phyloP scores from a whole-genome alignment of 2,329 filamentous ascomycete genomes.

The Diaporthe humulicola region DNA sequence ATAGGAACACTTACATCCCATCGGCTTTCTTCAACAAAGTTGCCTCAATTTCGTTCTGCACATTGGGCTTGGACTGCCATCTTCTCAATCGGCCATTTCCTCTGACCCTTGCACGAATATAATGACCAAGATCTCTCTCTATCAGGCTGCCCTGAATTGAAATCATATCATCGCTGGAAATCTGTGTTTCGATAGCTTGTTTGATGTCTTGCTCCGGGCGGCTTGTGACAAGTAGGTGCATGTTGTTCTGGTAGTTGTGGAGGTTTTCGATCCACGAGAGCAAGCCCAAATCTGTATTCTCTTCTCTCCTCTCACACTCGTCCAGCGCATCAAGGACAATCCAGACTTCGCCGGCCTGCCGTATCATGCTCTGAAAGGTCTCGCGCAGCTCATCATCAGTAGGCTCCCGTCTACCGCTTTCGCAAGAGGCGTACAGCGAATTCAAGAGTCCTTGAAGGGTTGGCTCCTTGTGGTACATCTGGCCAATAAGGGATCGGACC shows the following conservation, averaged over 20 bases:
- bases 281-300: background rate
- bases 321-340: constrained; percentile 1
- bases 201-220: background rate
- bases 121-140: no score
- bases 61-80: no score
- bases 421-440: background rate
- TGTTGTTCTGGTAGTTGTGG: background rate
- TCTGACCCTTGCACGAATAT: no score
- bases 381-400: background rate
- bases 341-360: background rate
- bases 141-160: background rate
- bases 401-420: background rate
- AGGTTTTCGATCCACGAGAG: background rate
- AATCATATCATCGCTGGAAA: background rate
- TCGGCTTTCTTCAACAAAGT: no score
- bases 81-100: no score
- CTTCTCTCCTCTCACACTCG: background rate
- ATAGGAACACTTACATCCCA: no score
- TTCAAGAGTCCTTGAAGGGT: background rate
- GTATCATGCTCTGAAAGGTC: background rate
- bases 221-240: background rate
- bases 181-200: background rate
- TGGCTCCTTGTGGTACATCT: background rate
- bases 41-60: no score
- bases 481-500: background rate